Base-by-base conservation (phyloP, 2,329 filamentous ascomycete genomes). In the Leptographium wingfieldii region DNA sequence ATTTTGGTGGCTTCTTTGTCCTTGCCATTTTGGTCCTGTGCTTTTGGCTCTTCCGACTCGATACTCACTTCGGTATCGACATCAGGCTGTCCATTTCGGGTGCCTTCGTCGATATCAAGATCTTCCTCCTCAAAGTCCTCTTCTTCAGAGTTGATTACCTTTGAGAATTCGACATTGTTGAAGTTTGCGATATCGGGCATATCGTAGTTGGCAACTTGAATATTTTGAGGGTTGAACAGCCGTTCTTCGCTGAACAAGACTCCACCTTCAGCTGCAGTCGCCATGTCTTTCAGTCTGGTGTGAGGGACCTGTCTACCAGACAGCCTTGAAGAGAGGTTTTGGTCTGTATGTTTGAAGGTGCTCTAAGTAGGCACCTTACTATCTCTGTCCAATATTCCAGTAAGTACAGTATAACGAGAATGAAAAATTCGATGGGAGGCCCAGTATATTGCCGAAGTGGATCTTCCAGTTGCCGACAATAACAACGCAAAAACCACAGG, bases 121-220 rank as follows among this genome's bases (percentile, higher is more conserved):
- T 65, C 65, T 38, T 35, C 59, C 16, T 49, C 59, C 2, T 48
- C 62, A 61, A 66, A 67, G 58, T 69, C 66, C 48, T 75, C 74
- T 16, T 67, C 67, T n/a, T 77, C 76, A 56, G 73, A 73, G 60
- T 76, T 71, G 48, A 70, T 68, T 11, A 67, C 63, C 57, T 73
- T 68, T 58, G 70, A 72, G 65, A 72, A 77, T 63, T 75, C 69
- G 57, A 77, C 67, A 38, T 74, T 69, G 62, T 72, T 74, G 68
- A 73, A 77, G 65, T 77, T 68, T 63, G 68, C 64, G 55, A 69
- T 66, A 66, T 73, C 70, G 58, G 76, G 65, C 59, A 72, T 65
- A 65, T 71, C 73, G 68, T 73, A 77, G 66, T 76, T 68, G 63
- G 74, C 72, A 62, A 69, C 73, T 64, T 76, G 71, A 60, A 77